Percentiles rank a stretch among this genome's conserved stretches.
These are phyloP conservation scores for Heliocybe sulcata DNA, from an alignment of 1,284 basidiomycete genomes.

Conservation along the genomic window DNA sequence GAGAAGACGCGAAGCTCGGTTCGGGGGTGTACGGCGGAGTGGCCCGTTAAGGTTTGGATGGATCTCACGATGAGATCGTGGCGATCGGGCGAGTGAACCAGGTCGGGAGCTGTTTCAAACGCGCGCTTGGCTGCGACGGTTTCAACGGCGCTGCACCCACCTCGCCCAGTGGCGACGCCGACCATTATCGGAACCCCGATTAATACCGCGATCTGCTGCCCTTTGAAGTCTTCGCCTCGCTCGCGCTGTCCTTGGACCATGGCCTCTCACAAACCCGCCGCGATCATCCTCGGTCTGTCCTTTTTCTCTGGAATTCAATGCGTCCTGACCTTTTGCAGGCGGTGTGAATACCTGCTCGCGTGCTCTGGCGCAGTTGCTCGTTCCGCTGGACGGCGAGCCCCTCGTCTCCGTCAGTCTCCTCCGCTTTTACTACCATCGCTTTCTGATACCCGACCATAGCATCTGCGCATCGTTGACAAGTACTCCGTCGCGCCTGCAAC, in stretches of 20 bases:
- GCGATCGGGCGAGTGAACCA: background rate
- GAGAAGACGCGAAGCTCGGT: background rate
- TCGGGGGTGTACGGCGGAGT: background rate
- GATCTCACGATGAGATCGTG: background rate
- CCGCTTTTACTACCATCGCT: background rate
- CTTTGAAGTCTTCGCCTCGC: background rate
- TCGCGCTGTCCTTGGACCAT: conserved; percentile 7
- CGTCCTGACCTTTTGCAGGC: conserved; percentile 32
- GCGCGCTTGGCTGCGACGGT: background rate
- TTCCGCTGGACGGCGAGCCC: conserved; percentile 55
- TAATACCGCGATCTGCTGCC: background rate
- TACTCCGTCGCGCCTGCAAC: conserved; percentile 82
- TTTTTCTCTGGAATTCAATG: conserved; percentile 7
- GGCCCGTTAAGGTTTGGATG: background rate
- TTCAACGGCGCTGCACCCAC: background rate
- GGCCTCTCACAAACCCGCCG: conserved; percentile 50
- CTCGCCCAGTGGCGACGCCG: too few relatives aligned
- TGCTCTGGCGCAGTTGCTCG: conserved; percentile 55
- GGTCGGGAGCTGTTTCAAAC: background rate
- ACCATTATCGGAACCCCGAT: too few relatives aligned
- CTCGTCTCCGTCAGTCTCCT: conserved; percentile 60
- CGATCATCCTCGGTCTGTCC: conserved; percentile 67
- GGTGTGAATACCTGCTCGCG: conserved; percentile 73
- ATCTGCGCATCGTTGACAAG: conserved; percentile 81
- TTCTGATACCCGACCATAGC: conserved; percentile 28